Percentiles rank a stretch among this genome's conserved stretches.
Evolutionary conservation across 306 rosid genomes (phyloP).

Genomic region (Canavalia ensiformis): DNA sequence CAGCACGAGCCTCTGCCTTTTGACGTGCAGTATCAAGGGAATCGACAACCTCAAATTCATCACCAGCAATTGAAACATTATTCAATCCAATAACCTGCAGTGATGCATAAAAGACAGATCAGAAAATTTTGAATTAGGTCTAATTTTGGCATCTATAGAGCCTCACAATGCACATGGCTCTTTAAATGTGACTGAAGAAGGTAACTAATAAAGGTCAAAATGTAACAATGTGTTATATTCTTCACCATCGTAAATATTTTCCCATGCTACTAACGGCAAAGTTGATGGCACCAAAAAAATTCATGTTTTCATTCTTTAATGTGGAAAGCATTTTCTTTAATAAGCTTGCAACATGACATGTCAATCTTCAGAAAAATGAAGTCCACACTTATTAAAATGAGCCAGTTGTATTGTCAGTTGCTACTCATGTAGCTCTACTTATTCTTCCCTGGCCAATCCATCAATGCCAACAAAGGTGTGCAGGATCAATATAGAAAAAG

Average conservation of each 20-base stretch:
- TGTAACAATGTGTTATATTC: neutral
- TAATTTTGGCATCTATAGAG: conserved; percentile 35
- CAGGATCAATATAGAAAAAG: neutral
- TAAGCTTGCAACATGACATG: neutral
- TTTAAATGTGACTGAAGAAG: neutral
- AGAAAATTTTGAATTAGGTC: conserved; percentile 8
- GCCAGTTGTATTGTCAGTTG: neutral
- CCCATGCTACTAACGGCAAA: conserved; percentile 3
- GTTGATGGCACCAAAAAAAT: conserved; percentile 14
- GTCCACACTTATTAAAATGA: neutral
- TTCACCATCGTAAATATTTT: conserved; percentile 12
- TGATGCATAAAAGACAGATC: conserved; percentile 39
- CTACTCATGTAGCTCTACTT: neutral
- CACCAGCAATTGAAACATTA: conserved; percentile 93
- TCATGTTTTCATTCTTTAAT: conserved; percentile 10
- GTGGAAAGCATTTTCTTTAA: conserved; percentile 12
- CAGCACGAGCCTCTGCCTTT: conserved; percentile 85
- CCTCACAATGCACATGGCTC: conserved; percentile 8
- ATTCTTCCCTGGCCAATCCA: neutral
- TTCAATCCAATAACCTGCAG: conserved; percentile 89
- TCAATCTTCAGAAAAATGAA: conserved; percentile 23
- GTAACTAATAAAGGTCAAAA: conserved; percentile 15
- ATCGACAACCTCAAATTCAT: conserved; percentile 85
- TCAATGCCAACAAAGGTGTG: neutral
- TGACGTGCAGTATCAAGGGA: conserved; percentile 94